phyloP scores from a whole-genome alignment of 768 basidiomycete species.

The Pleurotus tuoliensis region DNA sequence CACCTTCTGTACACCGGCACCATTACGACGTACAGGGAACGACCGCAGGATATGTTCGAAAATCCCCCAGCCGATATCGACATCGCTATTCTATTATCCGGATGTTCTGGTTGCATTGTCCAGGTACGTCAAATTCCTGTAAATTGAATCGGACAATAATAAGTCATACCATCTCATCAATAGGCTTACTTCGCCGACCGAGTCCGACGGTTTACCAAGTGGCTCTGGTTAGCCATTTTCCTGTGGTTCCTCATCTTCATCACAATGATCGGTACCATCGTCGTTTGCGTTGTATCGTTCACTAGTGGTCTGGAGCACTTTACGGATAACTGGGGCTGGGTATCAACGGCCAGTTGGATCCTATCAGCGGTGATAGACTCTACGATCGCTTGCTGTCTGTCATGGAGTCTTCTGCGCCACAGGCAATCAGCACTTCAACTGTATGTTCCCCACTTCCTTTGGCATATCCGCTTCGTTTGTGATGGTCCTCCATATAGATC shows the following conservation, averaged over 20 bases:
- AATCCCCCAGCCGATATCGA: slow-evolving; percentile 5
- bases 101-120: neutral
- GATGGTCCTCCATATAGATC: neutral
- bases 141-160: neutral
- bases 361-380: slow-evolving; percentile 4
- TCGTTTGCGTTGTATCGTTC: slow-evolving; percentile 4
- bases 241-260: slow-evolving; percentile 8
- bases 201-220: slow-evolving; percentile 3
- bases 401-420: slow-evolving; percentile 2
- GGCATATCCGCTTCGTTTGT: neutral
- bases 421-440: slow-evolving; percentile 4
- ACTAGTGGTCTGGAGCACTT: slow-evolving; percentile 3
- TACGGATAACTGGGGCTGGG: slow-evolving; percentile 6
- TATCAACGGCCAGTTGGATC: slow-evolving; percentile 3
- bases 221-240: slow-evolving; percentile 1
- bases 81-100: slow-evolving; percentile 2
- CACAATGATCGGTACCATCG: slow-evolving; percentile 3
- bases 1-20: slow-evolving; percentile 27
- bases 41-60: neutral
- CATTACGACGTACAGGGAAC: slow-evolving; percentile 18
- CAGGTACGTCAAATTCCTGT: neutral
- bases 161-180: neutral
- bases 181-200: slow-evolving; percentile 4
- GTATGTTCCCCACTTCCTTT: neutral
- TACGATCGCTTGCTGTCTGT: neutral